Conservation (phyloP, 345 rosid genomes). For the Lumnitzera racemosa region DNA sequence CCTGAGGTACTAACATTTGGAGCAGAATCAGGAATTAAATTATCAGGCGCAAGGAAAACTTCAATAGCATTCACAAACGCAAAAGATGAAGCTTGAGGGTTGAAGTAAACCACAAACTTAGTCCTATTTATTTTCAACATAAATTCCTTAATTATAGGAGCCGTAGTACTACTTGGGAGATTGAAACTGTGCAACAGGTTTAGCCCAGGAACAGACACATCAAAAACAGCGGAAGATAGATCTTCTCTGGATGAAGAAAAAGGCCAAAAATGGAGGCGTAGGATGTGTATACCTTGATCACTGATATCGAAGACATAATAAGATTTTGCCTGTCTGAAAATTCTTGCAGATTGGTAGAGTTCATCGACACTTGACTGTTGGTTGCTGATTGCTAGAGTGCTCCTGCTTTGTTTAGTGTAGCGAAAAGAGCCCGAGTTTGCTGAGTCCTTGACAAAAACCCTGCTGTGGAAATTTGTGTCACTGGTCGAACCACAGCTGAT, state of each 20-base stretch:
- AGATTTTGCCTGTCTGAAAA: constrained; percentile 21
- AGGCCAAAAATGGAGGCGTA: constrained; percentile 40
- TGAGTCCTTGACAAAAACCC: constrained; percentile 17
- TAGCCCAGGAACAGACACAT: constrained; percentile 29
- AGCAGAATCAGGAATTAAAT: constrained; percentile 12
- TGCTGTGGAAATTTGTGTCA: background rate
- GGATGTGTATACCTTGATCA: constrained; percentile 23
- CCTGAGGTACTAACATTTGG: constrained; percentile 3
- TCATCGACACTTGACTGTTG: background rate
- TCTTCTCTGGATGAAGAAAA: constrained; percentile 12
- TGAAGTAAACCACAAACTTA: constrained; percentile 23
- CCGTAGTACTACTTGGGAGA: constrained; percentile 2
- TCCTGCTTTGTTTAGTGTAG: constrained; percentile 5
- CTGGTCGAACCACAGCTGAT: constrained; percentile 26
- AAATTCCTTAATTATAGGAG: constrained; percentile 34
- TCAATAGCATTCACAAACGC: constrained; percentile 67
- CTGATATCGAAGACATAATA: constrained; percentile 23
- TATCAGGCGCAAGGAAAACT: constrained; percentile 31
- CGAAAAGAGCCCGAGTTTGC: background rate
- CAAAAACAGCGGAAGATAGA: constrained; percentile 26
- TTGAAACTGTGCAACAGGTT: constrained; percentile 21
- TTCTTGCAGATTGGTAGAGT: constrained; percentile 43
- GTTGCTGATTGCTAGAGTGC: background rate
- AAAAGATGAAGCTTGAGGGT: constrained; percentile 30
- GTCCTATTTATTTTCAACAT: constrained; percentile 17